These are phyloP conservation scores for Pleurozium schreberi DNA, from an alignment of 225 moss, liverwort and hornwort genomes.

Conservation along the genomic window DNA sequence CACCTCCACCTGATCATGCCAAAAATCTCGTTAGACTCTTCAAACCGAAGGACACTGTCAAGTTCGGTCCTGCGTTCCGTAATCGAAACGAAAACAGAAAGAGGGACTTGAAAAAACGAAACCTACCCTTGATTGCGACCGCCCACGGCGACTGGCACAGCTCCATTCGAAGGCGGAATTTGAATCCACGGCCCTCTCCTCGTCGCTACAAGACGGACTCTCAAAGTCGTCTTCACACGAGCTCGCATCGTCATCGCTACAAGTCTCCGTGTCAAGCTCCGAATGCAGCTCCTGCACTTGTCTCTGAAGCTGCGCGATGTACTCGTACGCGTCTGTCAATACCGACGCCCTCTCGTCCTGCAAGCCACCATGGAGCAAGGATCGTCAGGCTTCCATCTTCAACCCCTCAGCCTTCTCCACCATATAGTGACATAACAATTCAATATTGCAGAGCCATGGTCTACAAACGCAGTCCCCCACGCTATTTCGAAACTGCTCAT, in stretches of 20 bases:
- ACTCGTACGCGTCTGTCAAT: slow-evolving; percentile 19
- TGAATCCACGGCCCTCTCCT: neutral
- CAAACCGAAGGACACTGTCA: neutral
- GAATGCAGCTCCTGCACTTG: slow-evolving; percentile 27
- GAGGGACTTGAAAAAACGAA: neutral
- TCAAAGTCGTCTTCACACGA: neutral
- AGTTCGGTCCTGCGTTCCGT: neutral
- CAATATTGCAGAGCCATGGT: neutral
- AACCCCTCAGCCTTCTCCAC: neutral
- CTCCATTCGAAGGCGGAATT: neutral
- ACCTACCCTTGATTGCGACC: slow-evolving; percentile 6
- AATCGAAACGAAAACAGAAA: neutral
- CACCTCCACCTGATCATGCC: slow-evolving; percentile 16
- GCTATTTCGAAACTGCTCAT: neutral
- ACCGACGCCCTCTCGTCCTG: slow-evolving; percentile 23
- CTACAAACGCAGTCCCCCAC: neutral
- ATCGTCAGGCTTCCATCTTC: neutral
- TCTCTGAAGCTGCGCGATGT: slow-evolving; percentile 22
- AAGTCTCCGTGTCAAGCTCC: slow-evolving; percentile 5
- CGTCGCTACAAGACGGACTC: neutral
- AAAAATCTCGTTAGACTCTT: neutral
- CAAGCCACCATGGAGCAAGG: neutral
- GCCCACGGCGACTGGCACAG: neutral
- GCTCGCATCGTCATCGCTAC: neutral
- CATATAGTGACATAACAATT: neutral